Evolutionary conservation across 2,329 filamentous ascomycete species (phyloP).

Genomic region (Cladosporium sp.): DNA sequence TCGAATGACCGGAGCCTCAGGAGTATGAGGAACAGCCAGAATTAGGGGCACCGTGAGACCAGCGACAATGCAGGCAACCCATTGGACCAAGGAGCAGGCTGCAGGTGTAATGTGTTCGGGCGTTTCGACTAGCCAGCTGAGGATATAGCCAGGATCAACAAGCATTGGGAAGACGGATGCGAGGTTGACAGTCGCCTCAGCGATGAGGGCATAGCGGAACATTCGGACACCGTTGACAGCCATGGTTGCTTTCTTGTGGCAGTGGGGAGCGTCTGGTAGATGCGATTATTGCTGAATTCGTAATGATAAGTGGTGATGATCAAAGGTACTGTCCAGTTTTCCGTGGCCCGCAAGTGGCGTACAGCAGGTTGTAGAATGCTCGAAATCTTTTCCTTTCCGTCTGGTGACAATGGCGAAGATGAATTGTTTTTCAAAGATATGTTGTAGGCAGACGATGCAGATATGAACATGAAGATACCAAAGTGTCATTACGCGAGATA

Average conservation of each 20-base stretch:
- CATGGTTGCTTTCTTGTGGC: background rate
- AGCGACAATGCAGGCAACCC: slow-evolving; percentile 30
- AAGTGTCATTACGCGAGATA: background rate
- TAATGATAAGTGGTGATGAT: background rate
- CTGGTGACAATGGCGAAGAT: background rate
- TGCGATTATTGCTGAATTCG: background rate
- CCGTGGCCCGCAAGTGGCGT: background rate
- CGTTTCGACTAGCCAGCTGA: slow-evolving; percentile 28
- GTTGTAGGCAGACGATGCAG: background rate
- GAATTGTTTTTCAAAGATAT: background rate
- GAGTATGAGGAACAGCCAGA: slow-evolving; percentile 32
- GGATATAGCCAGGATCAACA: slow-evolving; percentile 28
- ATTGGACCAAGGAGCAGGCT: slow-evolving; percentile 28
- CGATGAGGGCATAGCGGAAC: slow-evolving; percentile 33
- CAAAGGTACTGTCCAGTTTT: background rate
- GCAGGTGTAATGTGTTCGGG: slow-evolving; percentile 31
- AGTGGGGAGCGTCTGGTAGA: slow-evolving; percentile 7
- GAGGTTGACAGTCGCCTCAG: slow-evolving; percentile 33
- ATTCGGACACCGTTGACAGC: slow-evolving; percentile 24
- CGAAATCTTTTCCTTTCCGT: background rate
- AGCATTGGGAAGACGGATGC: slow-evolving; percentile 26
- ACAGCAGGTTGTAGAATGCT: background rate
- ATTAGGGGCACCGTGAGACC: slow-evolving; percentile 33
- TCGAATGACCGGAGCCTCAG: slow-evolving; percentile 7
- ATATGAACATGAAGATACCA: background rate